Base-by-base conservation (phyloP, 2,329 filamentous ascomycete genomes). In the Didymella lethalis region DNA sequence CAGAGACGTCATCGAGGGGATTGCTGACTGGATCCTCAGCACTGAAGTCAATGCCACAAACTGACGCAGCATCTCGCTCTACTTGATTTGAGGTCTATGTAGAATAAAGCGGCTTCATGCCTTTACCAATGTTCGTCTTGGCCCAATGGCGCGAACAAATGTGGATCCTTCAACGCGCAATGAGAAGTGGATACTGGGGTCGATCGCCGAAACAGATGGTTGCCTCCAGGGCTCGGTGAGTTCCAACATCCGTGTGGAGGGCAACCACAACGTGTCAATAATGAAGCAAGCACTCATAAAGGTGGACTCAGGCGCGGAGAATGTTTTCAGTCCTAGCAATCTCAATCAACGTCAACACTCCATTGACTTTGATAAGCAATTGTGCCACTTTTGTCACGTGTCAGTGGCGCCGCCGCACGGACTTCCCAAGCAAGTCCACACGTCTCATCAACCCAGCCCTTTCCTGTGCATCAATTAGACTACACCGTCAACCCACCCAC, bases 401-500 rank as follows among this genome's bases (percentile, higher is more conserved):
- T 54, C 49, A 46, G 54, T 62, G 51, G 68, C 66, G 64, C 63
- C 66, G 64, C 63, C 65, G 66, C 64, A 65, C 68, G 59, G 63
- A 57, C 63, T 49, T 52, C 34, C 41, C 61, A 47, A 54, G 50
- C 61, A 67, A 64, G 64, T 65, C 66, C 61, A 68, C 66, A 60
- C 72, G 69, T 75, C 72, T 75, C 70, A 71, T 74, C 73, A 66
- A 70, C 68, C 72, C 70, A 73, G 72, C 73, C 69, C 73, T 65
- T 69, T 72, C 70, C 70, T 70, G 72, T 72, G 73, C 74, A 76
- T 75, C 74, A 73, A 70, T 74, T 75, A 77, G 69, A 76, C 68
- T 69, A 67, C 75, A 72, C 70, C 71, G 56, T 72, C 72, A 67
- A 69, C 65, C 66, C 66, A 67, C 69, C 63, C 65, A 64, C 69